These are phyloP conservation scores for Penicillium cataractarum DNA, from an alignment of 495 filamentous ascomycete genomes.

Conservation along the genomic window DNA sequence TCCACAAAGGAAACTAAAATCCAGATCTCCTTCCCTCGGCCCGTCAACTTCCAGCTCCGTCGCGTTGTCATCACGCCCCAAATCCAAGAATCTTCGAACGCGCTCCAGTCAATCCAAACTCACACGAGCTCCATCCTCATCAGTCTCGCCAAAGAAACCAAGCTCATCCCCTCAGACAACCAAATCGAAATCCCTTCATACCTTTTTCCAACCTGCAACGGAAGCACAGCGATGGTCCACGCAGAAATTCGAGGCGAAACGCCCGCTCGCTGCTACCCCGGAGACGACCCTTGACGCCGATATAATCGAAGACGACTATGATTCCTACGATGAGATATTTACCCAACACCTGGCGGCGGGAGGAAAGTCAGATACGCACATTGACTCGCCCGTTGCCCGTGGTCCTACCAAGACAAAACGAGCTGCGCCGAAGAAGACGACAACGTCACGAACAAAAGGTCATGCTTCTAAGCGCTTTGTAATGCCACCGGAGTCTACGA, in stretches of 20 bases:
- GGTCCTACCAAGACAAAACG: conserved; percentile 8
- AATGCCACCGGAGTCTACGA: conserved; percentile 16
- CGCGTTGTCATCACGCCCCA: conserved; percentile 19
- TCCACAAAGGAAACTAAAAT: conserved; percentile 5
- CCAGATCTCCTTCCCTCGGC: conserved; percentile 1
- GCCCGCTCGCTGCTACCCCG: conserved; percentile 12
- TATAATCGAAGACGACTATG: conserved; percentile 55
- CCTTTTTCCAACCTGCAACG: conserved; percentile 29
- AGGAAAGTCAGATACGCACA: conserved; percentile 3
- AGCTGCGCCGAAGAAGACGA: conserved; percentile 18
- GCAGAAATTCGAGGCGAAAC: conserved; percentile 28
- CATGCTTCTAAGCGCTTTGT: conserved; percentile 32
- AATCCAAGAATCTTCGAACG: conserved; percentile 13
- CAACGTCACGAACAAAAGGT: conserved; percentile 11
- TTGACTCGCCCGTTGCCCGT: conserved; percentile 7
- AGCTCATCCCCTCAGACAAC: conserved; percentile 12
- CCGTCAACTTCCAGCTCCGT: conserved; percentile 11
- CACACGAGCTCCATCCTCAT: conserved; percentile 20
- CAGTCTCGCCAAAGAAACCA: conserved; percentile 26
- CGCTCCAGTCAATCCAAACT: conserved; percentile 11
- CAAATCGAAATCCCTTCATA: conserved; percentile 28
- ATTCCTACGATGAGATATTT: conserved; percentile 52
- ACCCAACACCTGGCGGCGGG: conserved; percentile 24
- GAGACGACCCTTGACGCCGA: conserved; percentile 43
- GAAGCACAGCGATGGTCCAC: conserved; percentile 41